Evolutionary conservation across 2,329 filamentous ascomycete species (phyloP).

Genomic region (Neonectria ditissima): DNA sequence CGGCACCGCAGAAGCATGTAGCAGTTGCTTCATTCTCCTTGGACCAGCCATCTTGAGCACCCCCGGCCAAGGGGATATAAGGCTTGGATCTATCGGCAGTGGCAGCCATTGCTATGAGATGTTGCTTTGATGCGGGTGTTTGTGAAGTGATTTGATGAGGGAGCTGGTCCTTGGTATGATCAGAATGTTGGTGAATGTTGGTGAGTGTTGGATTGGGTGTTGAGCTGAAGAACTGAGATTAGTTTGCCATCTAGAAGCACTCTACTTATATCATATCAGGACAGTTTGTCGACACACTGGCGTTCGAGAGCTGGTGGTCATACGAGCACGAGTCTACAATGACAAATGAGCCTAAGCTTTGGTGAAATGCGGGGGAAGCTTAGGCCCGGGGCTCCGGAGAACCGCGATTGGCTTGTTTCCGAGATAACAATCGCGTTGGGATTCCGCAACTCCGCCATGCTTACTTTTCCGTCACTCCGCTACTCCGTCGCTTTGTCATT

Average conservation of each 20-base stretch:
- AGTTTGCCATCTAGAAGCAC: background rate
- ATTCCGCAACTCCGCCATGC: no score
- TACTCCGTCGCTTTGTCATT: background rate
- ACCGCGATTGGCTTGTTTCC: background rate
- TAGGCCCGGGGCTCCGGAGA: background rate
- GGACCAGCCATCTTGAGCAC: slow-evolving; percentile 57
- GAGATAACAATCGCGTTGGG: no score
- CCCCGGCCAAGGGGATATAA: slow-evolving; percentile 52
- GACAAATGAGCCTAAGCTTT: background rate
- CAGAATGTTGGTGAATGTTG: no score
- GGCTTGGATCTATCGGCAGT: slow-evolving; percentile 5
- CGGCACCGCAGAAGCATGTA: slow-evolving; percentile 68
- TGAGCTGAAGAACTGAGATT: no score
- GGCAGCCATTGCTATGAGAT: background rate
- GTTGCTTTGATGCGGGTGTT: background rate
- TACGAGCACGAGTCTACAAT: background rate
- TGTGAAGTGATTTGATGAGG: background rate
- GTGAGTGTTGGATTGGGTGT: background rate
- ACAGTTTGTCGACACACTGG: no score
- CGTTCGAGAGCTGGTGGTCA: background rate
- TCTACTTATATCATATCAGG: background rate
- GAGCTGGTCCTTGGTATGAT: background rate
- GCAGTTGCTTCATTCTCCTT: slow-evolving; percentile 63
- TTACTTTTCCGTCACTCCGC: background rate
- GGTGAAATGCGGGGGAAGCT: background rate